A percentile compares a stretch with the other conserved stretches of the same genome.
Conservation (phyloP, 805 yeast species). For the Schizosaccharomyces lindneri region DNA sequence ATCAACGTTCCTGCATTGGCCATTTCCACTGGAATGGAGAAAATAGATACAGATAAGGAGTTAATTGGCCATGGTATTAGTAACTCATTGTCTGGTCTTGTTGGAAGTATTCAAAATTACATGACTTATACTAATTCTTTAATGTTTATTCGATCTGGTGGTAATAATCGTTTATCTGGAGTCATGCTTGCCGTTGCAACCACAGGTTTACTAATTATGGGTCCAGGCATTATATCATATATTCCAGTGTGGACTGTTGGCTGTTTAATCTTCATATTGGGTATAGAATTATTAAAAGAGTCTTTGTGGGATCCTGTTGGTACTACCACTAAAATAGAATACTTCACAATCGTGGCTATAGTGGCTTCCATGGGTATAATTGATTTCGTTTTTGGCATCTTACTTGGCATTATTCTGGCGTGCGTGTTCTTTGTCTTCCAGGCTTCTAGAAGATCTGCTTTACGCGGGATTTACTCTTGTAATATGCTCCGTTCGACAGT, state of each 20-base stretch:
- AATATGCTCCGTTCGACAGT: slow-evolving; percentile 78
- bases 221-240: slow-evolving; percentile 78
- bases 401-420: slow-evolving; percentile 75
- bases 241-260: slow-evolving; percentile 95
- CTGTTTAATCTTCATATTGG: slow-evolving; percentile 65
- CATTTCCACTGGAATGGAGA: slow-evolving; percentile 56
- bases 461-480: slow-evolving; percentile 65
- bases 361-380: slow-evolving; percentile 88
- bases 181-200: slow-evolving; percentile 71
- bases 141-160: slow-evolving; percentile 80
- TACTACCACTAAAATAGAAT: slow-evolving; percentile 50
- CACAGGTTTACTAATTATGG: slow-evolving; percentile 52
- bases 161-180: slow-evolving; percentile 72
- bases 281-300: slow-evolving; percentile 72
- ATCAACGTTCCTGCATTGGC: slow-evolving; percentile 95
- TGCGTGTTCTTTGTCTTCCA: slow-evolving; percentile 88
- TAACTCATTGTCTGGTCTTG: slow-evolving; percentile 55
- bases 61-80: slow-evolving; percentile 86
- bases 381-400: slow-evolving; percentile 82
- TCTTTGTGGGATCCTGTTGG: slow-evolving; percentile 69
- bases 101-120: slow-evolving; percentile 76
- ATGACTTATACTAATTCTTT: slow-evolving; percentile 86
- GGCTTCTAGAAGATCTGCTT: slow-evolving; percentile 62
- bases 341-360: slow-evolving; percentile 57
- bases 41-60: slow-evolving; percentile 73